These are phyloP conservation scores for Dendrobium officinale DNA, from an alignment of 106 monocot species.

Conservation along the genomic window DNA sequence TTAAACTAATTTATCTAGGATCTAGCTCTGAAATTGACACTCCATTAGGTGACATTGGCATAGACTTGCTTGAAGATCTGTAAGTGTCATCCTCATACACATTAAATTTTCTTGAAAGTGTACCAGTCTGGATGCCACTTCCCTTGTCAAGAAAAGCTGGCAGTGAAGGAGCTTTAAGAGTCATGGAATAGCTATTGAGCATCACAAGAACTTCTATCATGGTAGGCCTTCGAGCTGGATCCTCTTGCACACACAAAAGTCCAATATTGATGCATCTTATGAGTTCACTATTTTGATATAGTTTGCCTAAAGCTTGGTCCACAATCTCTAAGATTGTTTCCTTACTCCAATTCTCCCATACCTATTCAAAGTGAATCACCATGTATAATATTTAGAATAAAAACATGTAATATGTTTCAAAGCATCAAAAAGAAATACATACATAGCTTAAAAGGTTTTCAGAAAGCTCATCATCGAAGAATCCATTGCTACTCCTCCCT, in stretches of 20 bases:
- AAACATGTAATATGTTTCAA: not conserved
- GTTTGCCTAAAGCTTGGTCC: not conserved
- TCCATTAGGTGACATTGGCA: not conserved
- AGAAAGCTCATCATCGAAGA: not conserved
- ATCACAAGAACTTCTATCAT: constrained; percentile 13
- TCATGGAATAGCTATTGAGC: constrained; percentile 15
- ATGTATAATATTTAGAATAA: not conserved
- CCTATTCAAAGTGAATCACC: not conserved
- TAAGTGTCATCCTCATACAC: not conserved
- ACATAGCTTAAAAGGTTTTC: not conserved
- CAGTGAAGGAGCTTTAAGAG: constrained; percentile 4
- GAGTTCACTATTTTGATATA: not conserved
- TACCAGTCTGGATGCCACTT: not conserved
- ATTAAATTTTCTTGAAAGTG: not conserved
- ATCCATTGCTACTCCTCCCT: not conserved
- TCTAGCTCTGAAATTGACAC: not conserved
- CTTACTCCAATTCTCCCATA: not conserved
- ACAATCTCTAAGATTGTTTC: not conserved
- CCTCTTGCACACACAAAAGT: constrained; percentile 22
- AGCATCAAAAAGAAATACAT: not conserved
- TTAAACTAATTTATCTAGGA: not conserved
- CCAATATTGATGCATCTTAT: constrained; percentile 16
- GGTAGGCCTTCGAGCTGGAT: constrained; percentile 12
- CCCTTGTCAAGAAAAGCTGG: not conserved
- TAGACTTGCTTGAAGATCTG: not conserved